Percentiles rank a stretch among this genome's conserved stretches.
phyloP scores from a whole-genome alignment of 192 early-diverging fungal genomes.

The Martensiomyces pterosporus region DNA sequence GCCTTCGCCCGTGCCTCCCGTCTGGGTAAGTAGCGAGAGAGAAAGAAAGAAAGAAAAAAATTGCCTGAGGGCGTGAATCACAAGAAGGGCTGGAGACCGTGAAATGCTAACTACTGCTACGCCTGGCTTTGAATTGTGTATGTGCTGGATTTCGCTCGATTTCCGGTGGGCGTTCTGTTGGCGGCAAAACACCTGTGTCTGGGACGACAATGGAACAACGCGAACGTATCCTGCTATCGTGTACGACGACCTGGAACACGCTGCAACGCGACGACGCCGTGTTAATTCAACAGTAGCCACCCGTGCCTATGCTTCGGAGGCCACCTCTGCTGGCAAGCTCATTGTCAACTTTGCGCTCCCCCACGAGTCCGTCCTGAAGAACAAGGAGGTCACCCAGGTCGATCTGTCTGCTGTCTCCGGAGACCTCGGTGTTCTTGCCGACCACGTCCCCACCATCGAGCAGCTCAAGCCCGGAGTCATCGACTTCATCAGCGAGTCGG shows the following conservation, averaged over 20 bases:
- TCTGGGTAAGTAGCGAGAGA: constrained; percentile 42
- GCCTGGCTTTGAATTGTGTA: too few species aligned
- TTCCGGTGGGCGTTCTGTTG: too few species aligned
- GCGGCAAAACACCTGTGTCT: too few species aligned
- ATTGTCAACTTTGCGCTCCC: constrained; percentile 86
- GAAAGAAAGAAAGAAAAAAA: too few species aligned
- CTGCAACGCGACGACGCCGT: too few species aligned
- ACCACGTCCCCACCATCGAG: constrained; percentile 96
- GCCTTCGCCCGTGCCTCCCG: constrained; percentile 21
- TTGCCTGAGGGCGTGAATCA: too few species aligned
- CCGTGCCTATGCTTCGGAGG: constrained; percentile 82
- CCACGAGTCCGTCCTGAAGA: constrained; percentile 80
- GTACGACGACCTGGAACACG: too few species aligned
- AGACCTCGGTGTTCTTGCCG: constrained; percentile 96
- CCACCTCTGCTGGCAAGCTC: constrained; percentile 67
- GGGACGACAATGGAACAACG: too few species aligned
- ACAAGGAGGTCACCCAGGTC: constrained; percentile 78
- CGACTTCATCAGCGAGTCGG: constrained; percentile 68
- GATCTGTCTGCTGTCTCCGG: constrained; percentile 90
- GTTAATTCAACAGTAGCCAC: constrained; percentile 37
- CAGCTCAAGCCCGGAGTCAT: constrained; percentile 89
- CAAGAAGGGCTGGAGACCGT: too few species aligned
- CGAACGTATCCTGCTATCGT: too few species aligned
- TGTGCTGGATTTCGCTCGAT: too few species aligned
- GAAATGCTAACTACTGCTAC: too few species aligned